Conservation (phyloP, 2,329 filamentous ascomycete species). For the Fusarium tricinctum region DNA sequence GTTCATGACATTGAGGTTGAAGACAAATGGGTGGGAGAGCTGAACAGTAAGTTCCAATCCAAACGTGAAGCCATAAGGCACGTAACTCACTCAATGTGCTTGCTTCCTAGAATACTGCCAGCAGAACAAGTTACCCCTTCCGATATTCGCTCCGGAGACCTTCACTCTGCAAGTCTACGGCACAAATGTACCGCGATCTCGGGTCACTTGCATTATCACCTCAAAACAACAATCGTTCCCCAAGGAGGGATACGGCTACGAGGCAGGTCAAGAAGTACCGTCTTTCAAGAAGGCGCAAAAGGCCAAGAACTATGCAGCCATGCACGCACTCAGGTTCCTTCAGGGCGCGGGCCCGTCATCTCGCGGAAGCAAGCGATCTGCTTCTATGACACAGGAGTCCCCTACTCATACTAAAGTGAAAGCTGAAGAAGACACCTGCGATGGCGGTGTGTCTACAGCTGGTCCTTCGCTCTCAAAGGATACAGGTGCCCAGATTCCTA, state of each 20-base stretch:
- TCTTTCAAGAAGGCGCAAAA: conserved; percentile 64
- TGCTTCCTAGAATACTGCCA: conserved; percentile 31
- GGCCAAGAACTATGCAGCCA: conserved; percentile 68
- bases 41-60: conserved; percentile 46
- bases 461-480: not conserved
- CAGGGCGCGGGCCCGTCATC: conserved; percentile 4
- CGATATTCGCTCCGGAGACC: conserved; percentile 21
- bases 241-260: conserved; percentile 54
- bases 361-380: conserved; percentile 20
- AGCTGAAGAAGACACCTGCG: conserved; percentile 27
- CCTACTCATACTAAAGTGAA: conserved; percentile 31
- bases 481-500: not conserved
- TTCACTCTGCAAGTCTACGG: conserved; percentile 38
- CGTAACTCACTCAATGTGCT: not conserved
- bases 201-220: conserved; percentile 46
- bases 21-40: conserved; percentile 50
- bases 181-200: conserved; percentile 44
- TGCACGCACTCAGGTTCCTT: conserved; percentile 54
- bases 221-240: conserved; percentile 45
- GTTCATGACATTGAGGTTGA: conserved; percentile 48
- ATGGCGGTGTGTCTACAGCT: conserved; percentile 15
- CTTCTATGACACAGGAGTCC: conserved; percentile 16
- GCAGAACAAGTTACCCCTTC: conserved; percentile 2
- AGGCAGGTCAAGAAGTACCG: conserved; percentile 48
- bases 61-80: not conserved